Percentiles rank a stretch among this genome's conserved stretches.
Conservation (phyloP, 345 rosid species). For the Eutrema heterophyllum region DNA sequence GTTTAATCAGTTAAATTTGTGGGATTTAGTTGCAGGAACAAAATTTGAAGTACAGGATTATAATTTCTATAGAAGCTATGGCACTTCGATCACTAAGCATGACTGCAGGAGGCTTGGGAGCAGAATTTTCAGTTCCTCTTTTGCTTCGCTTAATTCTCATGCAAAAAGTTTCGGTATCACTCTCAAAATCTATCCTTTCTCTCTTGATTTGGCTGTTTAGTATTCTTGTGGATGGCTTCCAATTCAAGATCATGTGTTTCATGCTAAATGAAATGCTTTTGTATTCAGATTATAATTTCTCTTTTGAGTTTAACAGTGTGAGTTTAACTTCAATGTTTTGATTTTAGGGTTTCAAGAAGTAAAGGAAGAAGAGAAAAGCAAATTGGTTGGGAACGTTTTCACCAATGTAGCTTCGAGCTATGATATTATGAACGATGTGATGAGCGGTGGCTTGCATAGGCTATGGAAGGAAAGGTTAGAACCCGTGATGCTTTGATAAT, state of each 20-base stretch:
- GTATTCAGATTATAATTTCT: neutral
- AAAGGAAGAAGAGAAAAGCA: slow-evolving; percentile 78
- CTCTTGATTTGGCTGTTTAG: neutral
- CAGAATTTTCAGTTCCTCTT: slow-evolving; percentile 25
- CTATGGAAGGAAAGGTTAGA: slow-evolving; percentile 93
- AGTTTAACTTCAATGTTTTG: neutral
- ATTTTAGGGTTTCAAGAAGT: slow-evolving; percentile 84
- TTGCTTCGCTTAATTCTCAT: slow-evolving; percentile 68
- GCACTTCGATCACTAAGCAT: slow-evolving; percentile 35
- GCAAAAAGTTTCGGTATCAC: slow-evolving; percentile 89
- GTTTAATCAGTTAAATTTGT: neutral
- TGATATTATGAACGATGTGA: slow-evolving; percentile 96
- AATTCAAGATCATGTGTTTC: neutral
- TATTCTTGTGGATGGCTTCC: neutral
- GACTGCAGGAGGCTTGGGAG: slow-evolving; percentile 36
- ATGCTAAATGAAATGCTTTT: neutral
- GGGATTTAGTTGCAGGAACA: slow-evolving; percentile 4
- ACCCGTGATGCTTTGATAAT: neutral
- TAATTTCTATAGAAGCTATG: slow-evolving; percentile 25
- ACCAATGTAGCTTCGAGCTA: slow-evolving; percentile 84
- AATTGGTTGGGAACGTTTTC: slow-evolving; percentile 81
- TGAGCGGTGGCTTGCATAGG: slow-evolving; percentile 92
- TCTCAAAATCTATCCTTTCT: neutral
- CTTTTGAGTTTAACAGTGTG: neutral
- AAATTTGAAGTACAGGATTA: neutral